Evolutionary conservation across 495 filamentous ascomycete genomes (phyloP).

Genomic region (Annulohypoxylon maeteangense): DNA sequence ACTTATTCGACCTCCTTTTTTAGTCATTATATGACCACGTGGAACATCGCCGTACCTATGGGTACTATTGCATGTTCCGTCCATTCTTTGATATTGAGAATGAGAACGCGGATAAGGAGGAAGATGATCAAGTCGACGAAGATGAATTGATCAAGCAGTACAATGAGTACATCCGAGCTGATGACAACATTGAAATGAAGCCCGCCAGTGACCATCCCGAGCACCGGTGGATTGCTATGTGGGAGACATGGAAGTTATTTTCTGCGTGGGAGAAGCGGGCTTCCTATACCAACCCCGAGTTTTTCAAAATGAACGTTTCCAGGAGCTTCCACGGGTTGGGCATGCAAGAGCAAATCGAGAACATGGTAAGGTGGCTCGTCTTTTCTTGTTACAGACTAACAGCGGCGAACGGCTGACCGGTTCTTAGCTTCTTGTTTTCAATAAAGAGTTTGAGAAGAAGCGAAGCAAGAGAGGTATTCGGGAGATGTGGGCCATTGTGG

Average conservation of each 20-base stretch:
- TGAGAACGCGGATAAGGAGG: slow-evolving; percentile 33
- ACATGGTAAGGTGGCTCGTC: slow-evolving; percentile 33
- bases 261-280: slow-evolving; percentile 33
- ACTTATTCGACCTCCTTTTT: slow-evolving; percentile 8
- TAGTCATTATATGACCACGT: slow-evolving; percentile 14
- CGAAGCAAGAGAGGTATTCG: slow-evolving; percentile 26
- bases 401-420: background rate
- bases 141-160: slow-evolving; percentile 31
- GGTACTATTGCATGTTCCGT: slow-evolving; percentile 35
- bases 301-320: slow-evolving; percentile 33
- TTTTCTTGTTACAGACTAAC: background rate
- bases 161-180: slow-evolving; percentile 20
- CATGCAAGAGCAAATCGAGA: slow-evolving; percentile 37
- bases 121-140: slow-evolving; percentile 29
- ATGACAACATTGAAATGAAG: slow-evolving; percentile 37
- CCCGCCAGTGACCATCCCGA: slow-evolving; percentile 31
- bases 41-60: slow-evolving; percentile 23
- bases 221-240: slow-evolving; percentile 37
- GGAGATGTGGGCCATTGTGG: slow-evolving; percentile 37
- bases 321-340: slow-evolving; percentile 35
- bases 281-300: slow-evolving; percentile 37
- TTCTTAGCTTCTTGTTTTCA: slow-evolving; percentile 30
- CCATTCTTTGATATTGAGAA: slow-evolving; percentile 40
- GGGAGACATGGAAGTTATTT: slow-evolving; percentile 40
- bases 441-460: slow-evolving; percentile 36